Conservation (phyloP, 2,329 filamentous ascomycete species). For the Xylariaceae sp. region DNA sequence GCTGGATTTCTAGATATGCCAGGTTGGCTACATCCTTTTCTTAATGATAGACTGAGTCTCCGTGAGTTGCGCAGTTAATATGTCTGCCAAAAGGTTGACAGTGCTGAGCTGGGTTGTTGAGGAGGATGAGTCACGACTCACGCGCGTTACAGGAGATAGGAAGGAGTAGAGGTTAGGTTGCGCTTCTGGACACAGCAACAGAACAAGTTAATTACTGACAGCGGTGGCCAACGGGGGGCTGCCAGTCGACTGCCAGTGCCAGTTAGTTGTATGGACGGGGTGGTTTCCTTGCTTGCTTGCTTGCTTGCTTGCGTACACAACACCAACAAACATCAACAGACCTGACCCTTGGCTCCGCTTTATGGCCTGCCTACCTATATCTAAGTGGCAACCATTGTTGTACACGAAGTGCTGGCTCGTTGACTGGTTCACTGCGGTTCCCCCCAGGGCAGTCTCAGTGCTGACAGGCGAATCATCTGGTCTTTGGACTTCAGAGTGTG, state of each 20-base stretch:
- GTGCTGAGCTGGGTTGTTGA: background rate
- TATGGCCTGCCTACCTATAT: background rate
- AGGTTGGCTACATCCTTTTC: slow-evolving; percentile 3
- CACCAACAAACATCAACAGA: background rate
- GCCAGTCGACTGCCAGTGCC: no score
- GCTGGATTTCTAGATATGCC: background rate
- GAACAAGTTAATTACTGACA: background rate
- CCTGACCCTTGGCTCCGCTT: background rate
- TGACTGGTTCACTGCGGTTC: background rate
- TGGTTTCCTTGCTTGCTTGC: background rate
- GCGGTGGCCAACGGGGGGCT: background rate
- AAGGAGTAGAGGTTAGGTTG: no score
- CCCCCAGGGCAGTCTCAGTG: background rate
- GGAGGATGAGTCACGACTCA: slow-evolving; percentile 8
- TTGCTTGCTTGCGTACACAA: background rate
- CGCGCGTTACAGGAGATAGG: background rate
- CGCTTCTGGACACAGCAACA: background rate
- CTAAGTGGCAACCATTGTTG: background rate
- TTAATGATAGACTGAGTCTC: background rate
- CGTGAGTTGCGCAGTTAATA: background rate
- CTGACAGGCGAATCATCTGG: background rate
- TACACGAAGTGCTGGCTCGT: background rate
- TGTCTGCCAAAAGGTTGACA: slow-evolving; percentile 2
- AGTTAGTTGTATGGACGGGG: background rate
- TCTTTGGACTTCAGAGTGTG: background rate